These are phyloP conservation scores for Leccinum incarnatum DNA, from an alignment of 768 basidiomycete genomes.

Conservation along the genomic window DNA sequence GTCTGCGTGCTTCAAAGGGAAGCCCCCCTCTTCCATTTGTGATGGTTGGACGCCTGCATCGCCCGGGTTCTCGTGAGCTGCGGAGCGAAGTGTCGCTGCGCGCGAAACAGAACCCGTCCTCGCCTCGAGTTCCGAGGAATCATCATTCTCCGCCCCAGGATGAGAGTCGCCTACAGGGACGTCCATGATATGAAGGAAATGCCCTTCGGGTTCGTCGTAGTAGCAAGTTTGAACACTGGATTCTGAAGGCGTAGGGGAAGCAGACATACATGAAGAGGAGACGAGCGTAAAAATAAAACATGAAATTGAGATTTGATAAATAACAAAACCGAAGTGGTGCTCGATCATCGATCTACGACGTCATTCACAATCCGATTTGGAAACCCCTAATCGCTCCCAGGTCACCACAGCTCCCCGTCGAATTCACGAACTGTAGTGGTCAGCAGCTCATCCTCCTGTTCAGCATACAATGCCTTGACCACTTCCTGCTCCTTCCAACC, in stretches of 20 bases:
- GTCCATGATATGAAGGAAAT: conserved; percentile 5
- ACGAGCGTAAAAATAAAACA: not conserved
- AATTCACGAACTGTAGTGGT: conserved; percentile 26
- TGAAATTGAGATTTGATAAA: conserved; percentile 18
- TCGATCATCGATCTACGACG: conserved; percentile 13
- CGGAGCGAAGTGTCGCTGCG: not conserved
- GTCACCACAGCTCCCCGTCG: conserved; percentile 21
- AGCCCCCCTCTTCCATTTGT: not conserved
- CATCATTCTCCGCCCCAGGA: conserved; percentile 2
- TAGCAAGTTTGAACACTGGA: conserved; percentile 39
- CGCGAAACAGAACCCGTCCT: not conserved
- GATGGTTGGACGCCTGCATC: not conserved
- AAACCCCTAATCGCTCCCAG: conserved; percentile 9
- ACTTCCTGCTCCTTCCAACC: conserved; percentile 37
- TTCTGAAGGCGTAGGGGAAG: conserved; percentile 11
- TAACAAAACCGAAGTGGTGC: conserved; percentile 14
- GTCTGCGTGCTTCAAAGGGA: not conserved
- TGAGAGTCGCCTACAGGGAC: not conserved
- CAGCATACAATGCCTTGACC: conserved; percentile 35
- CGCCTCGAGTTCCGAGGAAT: not conserved
- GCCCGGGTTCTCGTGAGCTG: not conserved
- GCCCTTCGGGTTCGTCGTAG: conserved; percentile 45
- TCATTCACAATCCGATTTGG: conserved; percentile 6
- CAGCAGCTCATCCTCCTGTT: conserved; percentile 31
- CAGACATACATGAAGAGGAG: conserved; percentile 12